phyloP scores from a whole-genome alignment of 2,329 filamentous ascomycete species.

The Fusarium concolor region DNA sequence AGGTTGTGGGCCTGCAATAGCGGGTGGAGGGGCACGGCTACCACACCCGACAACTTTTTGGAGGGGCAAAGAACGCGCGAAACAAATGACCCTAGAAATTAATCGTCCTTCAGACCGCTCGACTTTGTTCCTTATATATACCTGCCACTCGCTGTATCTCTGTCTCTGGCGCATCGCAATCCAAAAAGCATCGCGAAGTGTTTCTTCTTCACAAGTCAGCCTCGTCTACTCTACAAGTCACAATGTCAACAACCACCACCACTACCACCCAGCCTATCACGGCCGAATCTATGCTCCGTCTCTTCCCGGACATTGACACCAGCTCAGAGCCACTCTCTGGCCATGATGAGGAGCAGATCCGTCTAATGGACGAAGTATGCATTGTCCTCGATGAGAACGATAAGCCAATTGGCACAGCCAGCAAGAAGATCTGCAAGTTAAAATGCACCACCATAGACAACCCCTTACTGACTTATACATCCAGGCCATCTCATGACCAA shows the following conservation, averaged over 20 bases:
- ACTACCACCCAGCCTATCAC: constrained; percentile 74
- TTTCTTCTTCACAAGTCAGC: not conserved
- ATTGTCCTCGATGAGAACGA: constrained; percentile 96
- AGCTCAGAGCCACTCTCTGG: constrained; percentile 82
- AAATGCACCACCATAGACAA: not conserved
- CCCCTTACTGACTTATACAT: constrained; percentile 26
- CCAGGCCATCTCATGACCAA: constrained; percentile 98
- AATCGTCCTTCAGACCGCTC: constrained; percentile 40
- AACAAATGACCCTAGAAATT: constrained; percentile 44
- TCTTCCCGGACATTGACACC: constrained; percentile 87
- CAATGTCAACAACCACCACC: constrained; percentile 54
- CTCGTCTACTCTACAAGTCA: constrained; percentile 4
- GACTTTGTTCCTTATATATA: constrained; percentile 14
- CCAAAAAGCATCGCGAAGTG: not conserved
- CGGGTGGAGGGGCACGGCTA: constrained; percentile 37
- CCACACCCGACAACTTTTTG: constrained; percentile 36
- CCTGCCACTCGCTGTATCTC: not conserved
- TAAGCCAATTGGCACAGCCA: constrained; percentile 91
- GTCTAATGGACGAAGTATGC: constrained; percentile 98
- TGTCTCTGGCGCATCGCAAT: constrained; percentile 11
- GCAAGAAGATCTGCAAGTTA: constrained; percentile 95
- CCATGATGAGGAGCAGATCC: constrained; percentile 97
- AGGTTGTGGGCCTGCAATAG: constrained; percentile 32
- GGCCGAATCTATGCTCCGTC: constrained; percentile 83
- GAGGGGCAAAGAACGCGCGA: constrained; percentile 43